Evolutionary conservation across 2,329 filamentous ascomycete genomes (phyloP).

Genomic region (Colletotrichum horii): DNA sequence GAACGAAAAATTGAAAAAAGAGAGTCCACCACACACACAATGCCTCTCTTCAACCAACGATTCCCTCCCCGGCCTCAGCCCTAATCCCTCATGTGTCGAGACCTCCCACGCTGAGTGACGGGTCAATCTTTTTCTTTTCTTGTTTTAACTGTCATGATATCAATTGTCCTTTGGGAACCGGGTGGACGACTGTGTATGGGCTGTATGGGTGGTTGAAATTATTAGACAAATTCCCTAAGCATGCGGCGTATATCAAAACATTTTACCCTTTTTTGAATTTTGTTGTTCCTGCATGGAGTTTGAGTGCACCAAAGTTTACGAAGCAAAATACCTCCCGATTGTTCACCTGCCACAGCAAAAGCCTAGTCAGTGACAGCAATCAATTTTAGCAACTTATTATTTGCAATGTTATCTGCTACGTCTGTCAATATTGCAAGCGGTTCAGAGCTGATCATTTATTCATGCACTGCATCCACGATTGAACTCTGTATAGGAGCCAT

Average conservation of each 20-base stretch:
- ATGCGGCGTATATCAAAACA: not conserved
- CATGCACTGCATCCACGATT: not conserved
- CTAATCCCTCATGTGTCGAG: conserved; percentile 8
- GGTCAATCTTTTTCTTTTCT: not conserved
- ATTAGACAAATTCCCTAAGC: conserved; percentile 8
- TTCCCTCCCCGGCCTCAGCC: not conserved
- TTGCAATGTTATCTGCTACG: not conserved
- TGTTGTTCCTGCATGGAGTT: not conserved
- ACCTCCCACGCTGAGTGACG: not conserved
- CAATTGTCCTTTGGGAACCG: not conserved
- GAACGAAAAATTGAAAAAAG: not conserved
- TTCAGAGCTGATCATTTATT: not conserved
- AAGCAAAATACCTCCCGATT: not conserved
- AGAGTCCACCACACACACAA: not conserved
- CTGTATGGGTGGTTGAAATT: not conserved
- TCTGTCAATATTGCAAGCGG: not conserved
- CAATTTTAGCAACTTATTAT: not conserved
- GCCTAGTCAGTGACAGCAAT: not conserved
- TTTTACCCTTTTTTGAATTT: not conserved
- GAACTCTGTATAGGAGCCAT: not conserved
- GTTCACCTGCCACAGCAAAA: not conserved
- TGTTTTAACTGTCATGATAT: conserved; percentile 13
- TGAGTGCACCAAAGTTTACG: not conserved
- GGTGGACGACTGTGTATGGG: not conserved
- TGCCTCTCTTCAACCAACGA: not conserved